Evolutionary conservation across 2,329 filamentous ascomycete species (phyloP), one percentile per base, ranked within the genome.

Genomic region (Fusarium redolens): DNA sequence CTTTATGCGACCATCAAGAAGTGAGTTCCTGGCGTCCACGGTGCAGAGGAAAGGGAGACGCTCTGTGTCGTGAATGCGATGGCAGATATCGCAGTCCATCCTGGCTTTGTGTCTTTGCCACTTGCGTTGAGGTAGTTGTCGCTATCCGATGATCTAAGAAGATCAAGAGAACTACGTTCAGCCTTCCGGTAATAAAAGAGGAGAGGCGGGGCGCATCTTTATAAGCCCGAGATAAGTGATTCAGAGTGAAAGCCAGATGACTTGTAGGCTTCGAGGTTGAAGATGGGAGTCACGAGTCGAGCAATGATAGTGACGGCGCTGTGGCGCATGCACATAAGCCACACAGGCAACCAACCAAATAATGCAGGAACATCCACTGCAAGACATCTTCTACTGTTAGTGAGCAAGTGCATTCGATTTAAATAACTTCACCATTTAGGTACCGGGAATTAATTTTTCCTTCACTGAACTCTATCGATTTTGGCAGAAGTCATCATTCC

Each of bases 31-130:
- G 51, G 90, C 91, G 82, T 94, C 93, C 52, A 92, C 88, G 31
- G 88, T 84, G 79, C 92, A 95, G 75, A 93, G 85, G 76, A 93
- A 92, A 17, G 89, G 89, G 61, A 91, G 81, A 77, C 85, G 87
- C 72, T 85, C 83, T n/a, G 85, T 76, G 71, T 88, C 85, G 81
- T 89, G 84, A 77, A 83, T 80, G 77, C 88, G 85, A 80, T 85
- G 83, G 81, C 92, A 94, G 80, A 93, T 88, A 79, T 90, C 87
- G 84, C 92, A 94, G 78, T 89, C 89, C 91, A 93, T 93, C 67
- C 78, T 83, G 81, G 51, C 28, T 18, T 31, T 31, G 58, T 61
- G 35, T 30, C 18, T 56, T 73, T 55, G 65, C 66, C 65, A 69
- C 61, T 52, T 56, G 43, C n/a, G n/a, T 54, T 28, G 33, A 51